Base-by-base conservation (phyloP, 768 basidiomycete genomes). In the Calocybe indica region DNA sequence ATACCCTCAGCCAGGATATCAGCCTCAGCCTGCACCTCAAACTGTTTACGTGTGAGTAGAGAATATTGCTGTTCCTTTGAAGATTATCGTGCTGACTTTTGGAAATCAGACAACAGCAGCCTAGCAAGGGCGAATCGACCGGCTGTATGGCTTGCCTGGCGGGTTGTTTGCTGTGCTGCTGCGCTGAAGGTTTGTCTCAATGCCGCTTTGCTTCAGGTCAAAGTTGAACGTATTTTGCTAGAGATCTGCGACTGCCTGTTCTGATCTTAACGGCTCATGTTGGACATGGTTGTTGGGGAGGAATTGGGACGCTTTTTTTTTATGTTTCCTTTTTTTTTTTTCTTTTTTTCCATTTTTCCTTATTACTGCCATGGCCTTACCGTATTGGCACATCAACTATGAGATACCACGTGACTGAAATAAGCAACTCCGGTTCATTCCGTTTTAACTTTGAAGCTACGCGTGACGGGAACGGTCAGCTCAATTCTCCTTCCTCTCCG, bases 201-300 rank as follows among this genome's bases (percentile, higher is more conserved):
- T 51, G 44, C 2, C 46, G 15, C 28, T 6, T 12, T 14, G 31
- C 8, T 45, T n/a, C 11, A 31, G 30, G 31, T 5, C n/a, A 7
- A 7, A 7, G 42, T 37, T 49, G 40, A 29, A n/a, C 11, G 37
- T 22, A 34, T 38, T 38, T 48, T 14, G 14, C 43, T 62, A 87
- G 87, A 88, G 70, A 59, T 88, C 13, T 87, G 85, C 65, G 87
- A 85, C 40, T 88, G 86, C 63, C 66, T 88, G 45, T 80, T 86
- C 71, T 80, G 52, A 60, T 34, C 41, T 3, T 41, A 37, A 33
- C 22, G 4, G 22, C 22, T 22, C 22, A 13, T 9, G 12, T 31
- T 32, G 45, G 53, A 44, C 4, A 22, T 22, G 22, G 22, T 22
- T 22, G 22, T 22, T 22, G 22, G 22, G 22, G 22, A 22, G 22